Base-by-base conservation (phyloP, 371 early-diverging fungal genomes). In the Cokeromyces recurvatus region DNA sequence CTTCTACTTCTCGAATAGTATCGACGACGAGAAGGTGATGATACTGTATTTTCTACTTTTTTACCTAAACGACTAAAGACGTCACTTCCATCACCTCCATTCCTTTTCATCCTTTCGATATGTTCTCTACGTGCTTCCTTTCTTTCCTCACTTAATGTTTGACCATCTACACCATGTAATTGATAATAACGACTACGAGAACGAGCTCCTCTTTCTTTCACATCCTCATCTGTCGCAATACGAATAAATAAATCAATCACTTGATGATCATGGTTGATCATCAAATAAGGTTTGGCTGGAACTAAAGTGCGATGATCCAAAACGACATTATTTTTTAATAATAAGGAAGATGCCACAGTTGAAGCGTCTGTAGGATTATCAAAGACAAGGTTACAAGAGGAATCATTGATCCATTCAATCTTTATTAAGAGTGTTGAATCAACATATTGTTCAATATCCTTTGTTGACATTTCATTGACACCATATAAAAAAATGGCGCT, bases 321-420 rank as follows among this genome's bases (percentile, higher is more conserved):
- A 8, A 6, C 15, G 5, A 4, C 10, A 9, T 35, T 19, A 16
- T 42, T 43, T n/a, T 59, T 55, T 0, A 53, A 34, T 1, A 81
- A 48, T 20, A 76, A 53, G 9, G 38, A 43, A 12, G 57, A 38
- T 5, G 73, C 60, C 7, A 71, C 74, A 27, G 68, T 48, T 21
- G 53, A 50, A 4, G 77, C 78, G 6, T 54, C 38, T 21, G 57
- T 57, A 23, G 19, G 35, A 9, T 60, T 45, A 2, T 48, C 37
- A 29, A 66, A 68, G 0, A 64, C 64, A 5, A 71, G 42, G 43
- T 68, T 68, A 60, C 81, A 81, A 6, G 69, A 66, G 0, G 71
- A 56, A 37, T 81, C 81, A 38, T 81, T 69, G 39, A 81, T 75
- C 81, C 81, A 81, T 51, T 81, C 76, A 1, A 81, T 63, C 31